Conservation (phyloP, 2,329 filamentous ascomycete species). For the Sclerotiophoma versabilis region DNA sequence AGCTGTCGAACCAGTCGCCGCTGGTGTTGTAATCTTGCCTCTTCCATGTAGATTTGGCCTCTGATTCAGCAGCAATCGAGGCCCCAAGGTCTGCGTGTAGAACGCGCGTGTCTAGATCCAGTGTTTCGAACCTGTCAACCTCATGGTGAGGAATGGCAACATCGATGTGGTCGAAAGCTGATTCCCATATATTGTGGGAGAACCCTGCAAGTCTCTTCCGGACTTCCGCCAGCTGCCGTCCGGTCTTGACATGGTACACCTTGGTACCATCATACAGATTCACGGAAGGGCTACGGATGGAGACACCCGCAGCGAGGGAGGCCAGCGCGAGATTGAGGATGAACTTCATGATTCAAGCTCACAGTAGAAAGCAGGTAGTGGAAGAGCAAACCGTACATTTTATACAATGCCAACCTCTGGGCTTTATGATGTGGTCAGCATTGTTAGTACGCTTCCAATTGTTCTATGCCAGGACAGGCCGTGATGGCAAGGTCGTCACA, state of each 20-base stretch:
- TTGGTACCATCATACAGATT: conserved; percentile 51
- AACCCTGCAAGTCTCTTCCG: conserved; percentile 47
- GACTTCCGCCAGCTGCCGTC: conserved; percentile 42
- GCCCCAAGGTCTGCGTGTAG: conserved; percentile 55
- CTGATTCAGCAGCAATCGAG: conserved; percentile 53
- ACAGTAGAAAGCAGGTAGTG: background rate
- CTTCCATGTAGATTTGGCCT: conserved; percentile 51
- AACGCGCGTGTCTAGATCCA: conserved; percentile 44
- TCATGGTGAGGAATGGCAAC: conserved; percentile 53
- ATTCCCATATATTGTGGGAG: conserved; percentile 49
- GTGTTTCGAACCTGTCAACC: conserved; percentile 49
- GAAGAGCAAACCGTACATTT: background rate
- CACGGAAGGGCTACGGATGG: conserved; percentile 32
- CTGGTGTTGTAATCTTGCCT: conserved; percentile 27
- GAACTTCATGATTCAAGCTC: conserved; percentile 23
- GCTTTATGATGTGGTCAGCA: background rate
- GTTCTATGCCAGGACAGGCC: background rate
- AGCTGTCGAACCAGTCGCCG: conserved; percentile 41
- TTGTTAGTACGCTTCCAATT: background rate
- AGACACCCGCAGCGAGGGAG: conserved; percentile 25
- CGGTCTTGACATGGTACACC: conserved; percentile 50
- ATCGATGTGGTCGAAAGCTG: conserved; percentile 48
- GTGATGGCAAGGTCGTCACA: background rate
- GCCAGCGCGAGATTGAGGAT: conserved; percentile 21
- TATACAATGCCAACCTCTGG: background rate